Conservation (phyloP, 2,329 filamentous ascomycete species). For the Trichoderma koningiopsis region DNA sequence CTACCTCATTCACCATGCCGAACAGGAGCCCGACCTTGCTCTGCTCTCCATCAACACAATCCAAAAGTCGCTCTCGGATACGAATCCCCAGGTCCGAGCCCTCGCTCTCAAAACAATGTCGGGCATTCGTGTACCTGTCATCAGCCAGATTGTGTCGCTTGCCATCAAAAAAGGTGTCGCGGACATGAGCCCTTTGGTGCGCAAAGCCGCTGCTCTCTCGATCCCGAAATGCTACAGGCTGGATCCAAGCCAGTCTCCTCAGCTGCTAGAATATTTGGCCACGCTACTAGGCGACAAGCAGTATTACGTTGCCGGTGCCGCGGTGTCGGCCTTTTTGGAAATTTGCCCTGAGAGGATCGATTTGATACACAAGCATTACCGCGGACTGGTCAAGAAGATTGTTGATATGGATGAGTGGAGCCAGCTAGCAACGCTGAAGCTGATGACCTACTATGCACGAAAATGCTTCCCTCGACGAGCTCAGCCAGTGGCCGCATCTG, state of each 20-base stretch:
- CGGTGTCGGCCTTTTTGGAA: slow-evolving; percentile 85
- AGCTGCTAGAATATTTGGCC: slow-evolving; percentile 79
- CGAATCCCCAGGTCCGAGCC: slow-evolving; percentile 85
- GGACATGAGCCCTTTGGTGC: slow-evolving; percentile 93
- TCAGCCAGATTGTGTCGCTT: slow-evolving; percentile 94
- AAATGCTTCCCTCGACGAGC: slow-evolving; percentile 80
- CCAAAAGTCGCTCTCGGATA: slow-evolving; percentile 93
- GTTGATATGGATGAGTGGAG: slow-evolving; percentile 99
- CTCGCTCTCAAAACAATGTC: slow-evolving; percentile 97
- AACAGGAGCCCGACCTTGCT: slow-evolving; percentile 92
- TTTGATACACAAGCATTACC: slow-evolving; percentile 88
- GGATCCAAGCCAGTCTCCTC: slow-evolving; percentile 81
- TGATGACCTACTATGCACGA: slow-evolving; percentile 83
- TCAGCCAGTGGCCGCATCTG: slow-evolving; percentile 52
- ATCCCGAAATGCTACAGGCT: slow-evolving; percentile 95
- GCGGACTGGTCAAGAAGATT: slow-evolving; percentile 80
- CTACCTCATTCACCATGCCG: slow-evolving; percentile 94
- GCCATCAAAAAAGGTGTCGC: slow-evolving; percentile 92
- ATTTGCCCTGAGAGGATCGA: slow-evolving; percentile 87
- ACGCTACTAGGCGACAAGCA: slow-evolving; percentile 84
- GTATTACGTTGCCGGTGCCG: slow-evolving; percentile 94
- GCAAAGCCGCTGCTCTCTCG: slow-evolving; percentile 87
- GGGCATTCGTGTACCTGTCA: slow-evolving; percentile 93
- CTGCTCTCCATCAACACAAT: slow-evolving; percentile 98
- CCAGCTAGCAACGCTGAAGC: slow-evolving; percentile 77